Percentiles rank a stretch among this genome's conserved stretches.
phyloP scores from a whole-genome alignment of 1,284 basidiomycete genomes.

The Ganoderma sinense region DNA sequence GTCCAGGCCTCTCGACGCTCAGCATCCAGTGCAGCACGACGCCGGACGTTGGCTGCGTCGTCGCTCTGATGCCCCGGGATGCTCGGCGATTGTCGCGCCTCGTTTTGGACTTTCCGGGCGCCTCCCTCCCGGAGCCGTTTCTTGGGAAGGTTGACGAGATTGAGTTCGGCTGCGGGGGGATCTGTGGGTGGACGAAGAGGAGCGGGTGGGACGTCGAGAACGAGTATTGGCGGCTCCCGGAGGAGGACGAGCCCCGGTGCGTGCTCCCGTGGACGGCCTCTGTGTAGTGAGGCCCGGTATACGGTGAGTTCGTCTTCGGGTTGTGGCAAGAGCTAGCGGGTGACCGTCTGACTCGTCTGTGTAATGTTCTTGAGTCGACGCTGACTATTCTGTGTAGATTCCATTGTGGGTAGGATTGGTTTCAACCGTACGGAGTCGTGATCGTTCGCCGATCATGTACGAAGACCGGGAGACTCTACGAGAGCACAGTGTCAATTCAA shows the following conservation, averaged over 20 bases:
- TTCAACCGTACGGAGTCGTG: neutral
- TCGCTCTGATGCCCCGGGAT: neutral
- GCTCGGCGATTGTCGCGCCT: slow-evolving; percentile 9
- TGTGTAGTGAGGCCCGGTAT: too few species aligned
- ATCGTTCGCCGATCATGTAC: neutral
- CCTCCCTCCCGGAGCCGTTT: neutral
- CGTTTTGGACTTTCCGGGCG: slow-evolving; percentile 10
- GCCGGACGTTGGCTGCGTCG: neutral
- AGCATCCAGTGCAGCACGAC: slow-evolving; percentile 12
- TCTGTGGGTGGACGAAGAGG: slow-evolving; percentile 15
- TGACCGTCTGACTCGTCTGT: neutral
- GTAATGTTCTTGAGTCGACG: neutral
- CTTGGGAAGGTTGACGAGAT: slow-evolving; percentile 7
- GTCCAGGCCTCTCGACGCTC: slow-evolving; percentile 15
- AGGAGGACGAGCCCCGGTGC: slow-evolving; percentile 15
- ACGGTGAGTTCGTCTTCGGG: neutral
- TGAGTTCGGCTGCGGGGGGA: slow-evolving; percentile 13
- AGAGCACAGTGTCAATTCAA: neutral
- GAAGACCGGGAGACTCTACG: neutral
- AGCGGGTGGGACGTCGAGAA: slow-evolving; percentile 14
- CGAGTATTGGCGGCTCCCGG: slow-evolving; percentile 16
- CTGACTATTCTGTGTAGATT: neutral
- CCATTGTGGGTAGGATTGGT: neutral
- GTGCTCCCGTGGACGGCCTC: slow-evolving; percentile 12
- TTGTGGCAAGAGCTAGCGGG: neutral